Base-by-base conservation (phyloP, 306 rosid genomes). In the Herpetospermum pedunculosum region DNA sequence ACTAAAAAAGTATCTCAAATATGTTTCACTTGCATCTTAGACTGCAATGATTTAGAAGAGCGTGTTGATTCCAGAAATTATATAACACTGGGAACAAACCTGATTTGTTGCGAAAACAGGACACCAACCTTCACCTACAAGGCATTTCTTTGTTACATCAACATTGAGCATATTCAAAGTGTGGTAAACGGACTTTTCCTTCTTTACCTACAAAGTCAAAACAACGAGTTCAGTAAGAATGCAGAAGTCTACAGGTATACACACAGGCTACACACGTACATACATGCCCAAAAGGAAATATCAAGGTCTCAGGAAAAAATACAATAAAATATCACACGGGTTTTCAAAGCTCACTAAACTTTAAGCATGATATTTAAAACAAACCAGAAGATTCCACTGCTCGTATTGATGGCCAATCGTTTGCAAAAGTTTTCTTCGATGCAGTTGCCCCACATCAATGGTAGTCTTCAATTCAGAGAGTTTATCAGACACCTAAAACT, bases 101-200 rank as follows among this genome's bases (percentile, higher is more conserved):
- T 90, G 87, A 54, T 57, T 81, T 82, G 92, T 78, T 35, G 97
- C 96, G 72, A 80, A 86, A 77, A 90, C 81, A 60, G 96, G 96
- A 81, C 89, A 88, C 98, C 98, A 92, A 69, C 96, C 97, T 83
- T 90, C 96, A 11, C 92, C 96, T 72, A 90, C 90, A 77, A 92
- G 96, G 72, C 97, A 92, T 84, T 88, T 88, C 81, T 75, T 90
- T 49, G 97, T 88, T 73, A 92, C 96, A 81, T 90, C 92, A 72
- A 92, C 75, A 88, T 90, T 87, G 72, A 92, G 96, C 98, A 87
- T 90, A 83, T 92, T 92, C 76, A 92, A 85, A 53, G 87, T 86
- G 85, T 85, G 91, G 78, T 82, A 90, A 78, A 90, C 76, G 74
- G 87, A 83, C 55, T 90, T 90, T 82, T 92, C 91, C 85, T 83